Percentiles rank a stretch among this genome's conserved stretches.
Conservation (phyloP, 2,329 filamentous ascomycete genomes). For the Colletotrichum sp. region DNA sequence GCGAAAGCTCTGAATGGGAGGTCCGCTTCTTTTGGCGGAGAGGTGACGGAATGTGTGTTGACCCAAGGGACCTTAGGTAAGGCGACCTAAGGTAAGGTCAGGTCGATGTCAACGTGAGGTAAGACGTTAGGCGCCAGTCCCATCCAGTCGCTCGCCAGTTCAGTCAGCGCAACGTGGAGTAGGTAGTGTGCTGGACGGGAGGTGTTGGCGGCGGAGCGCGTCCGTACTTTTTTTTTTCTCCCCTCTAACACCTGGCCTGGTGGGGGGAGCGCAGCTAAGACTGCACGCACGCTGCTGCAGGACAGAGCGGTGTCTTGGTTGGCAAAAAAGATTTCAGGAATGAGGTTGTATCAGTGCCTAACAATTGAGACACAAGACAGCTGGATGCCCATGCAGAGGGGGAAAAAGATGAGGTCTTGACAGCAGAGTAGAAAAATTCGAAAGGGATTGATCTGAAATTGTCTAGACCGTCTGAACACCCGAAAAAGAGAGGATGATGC, state of each 20-base stretch:
- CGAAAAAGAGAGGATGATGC: not conserved
- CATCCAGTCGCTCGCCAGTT: not conserved
- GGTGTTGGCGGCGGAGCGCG: not conserved
- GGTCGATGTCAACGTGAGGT: not conserved
- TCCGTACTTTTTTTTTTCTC: not conserved
- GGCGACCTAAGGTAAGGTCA: not conserved
- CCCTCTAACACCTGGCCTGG: not conserved
- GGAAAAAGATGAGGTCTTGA: not conserved
- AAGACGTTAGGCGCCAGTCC: not conserved
- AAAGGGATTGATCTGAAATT: not conserved
- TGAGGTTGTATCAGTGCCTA: not conserved
- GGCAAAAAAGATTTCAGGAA: not conserved
- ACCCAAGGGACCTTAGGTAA: constrained; percentile 13
- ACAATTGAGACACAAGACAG: not conserved
- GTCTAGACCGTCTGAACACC: not conserved
- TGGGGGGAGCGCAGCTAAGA: not conserved
- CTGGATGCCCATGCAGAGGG: not conserved
- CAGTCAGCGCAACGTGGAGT: not conserved
- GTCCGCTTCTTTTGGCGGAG: constrained; percentile 15
- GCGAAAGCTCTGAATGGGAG: constrained; percentile 18
- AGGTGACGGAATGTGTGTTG: not conserved
- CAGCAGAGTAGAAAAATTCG: not conserved
- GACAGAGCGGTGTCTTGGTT: not conserved
- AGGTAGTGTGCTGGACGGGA: not conserved
- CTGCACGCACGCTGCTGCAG: not conserved